phyloP scores from a whole-genome alignment of 805 yeast species.

The Nakazawaea pomicola region DNA sequence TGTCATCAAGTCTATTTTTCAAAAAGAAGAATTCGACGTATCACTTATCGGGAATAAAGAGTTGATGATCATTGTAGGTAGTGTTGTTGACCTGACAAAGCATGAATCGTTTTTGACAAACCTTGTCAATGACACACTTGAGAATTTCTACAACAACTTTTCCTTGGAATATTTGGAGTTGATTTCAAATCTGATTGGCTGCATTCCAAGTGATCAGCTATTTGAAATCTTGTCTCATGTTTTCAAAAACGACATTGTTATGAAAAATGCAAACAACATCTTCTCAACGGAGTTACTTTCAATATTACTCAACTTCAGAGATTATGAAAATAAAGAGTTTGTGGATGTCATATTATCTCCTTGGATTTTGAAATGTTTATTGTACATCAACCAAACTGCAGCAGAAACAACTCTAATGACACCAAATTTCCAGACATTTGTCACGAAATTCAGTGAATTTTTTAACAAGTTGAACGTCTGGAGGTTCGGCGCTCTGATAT shows the following conservation, averaged over 20 bases:
- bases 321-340: background rate
- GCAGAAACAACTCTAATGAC: conserved; percentile 40
- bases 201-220: background rate
- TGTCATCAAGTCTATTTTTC: conserved; percentile 1
- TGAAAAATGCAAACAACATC: background rate
- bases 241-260: background rate
- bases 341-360: conserved; percentile 13
- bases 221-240: background rate
- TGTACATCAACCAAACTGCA: conserved; percentile 59
- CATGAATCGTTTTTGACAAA: background rate
- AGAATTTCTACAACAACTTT: conserved; percentile 2
- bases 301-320: background rate
- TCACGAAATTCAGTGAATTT: conserved; percentile 28
- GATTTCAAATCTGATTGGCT: background rate
- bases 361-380: conserved; percentile 56
- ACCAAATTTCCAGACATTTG: conserved; percentile 26
- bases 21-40: background rate
- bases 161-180: conserved; percentile 4
- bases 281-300: conserved; percentile 10
- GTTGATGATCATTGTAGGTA: conserved; percentile 1
- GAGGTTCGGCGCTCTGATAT: conserved; percentile 38
- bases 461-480: conserved; percentile 27
- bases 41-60: background rate
- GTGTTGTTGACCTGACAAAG: background rate
- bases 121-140: conserved; percentile 1